Base-by-base conservation (phyloP, 768 basidiomycete genomes). In the Nidula microcarpa region DNA sequence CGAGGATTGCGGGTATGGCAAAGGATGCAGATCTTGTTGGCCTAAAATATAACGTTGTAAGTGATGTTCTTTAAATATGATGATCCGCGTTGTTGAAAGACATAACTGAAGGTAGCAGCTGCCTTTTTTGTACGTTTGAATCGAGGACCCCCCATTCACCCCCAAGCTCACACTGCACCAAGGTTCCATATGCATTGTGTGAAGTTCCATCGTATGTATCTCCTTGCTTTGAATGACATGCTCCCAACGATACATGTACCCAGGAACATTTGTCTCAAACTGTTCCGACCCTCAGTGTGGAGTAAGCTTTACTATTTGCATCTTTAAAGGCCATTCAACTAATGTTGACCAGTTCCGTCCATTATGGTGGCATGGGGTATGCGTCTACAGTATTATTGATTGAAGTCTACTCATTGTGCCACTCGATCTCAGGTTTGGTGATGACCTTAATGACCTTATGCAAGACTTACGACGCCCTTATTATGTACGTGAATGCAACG, bases 361-460 rank as follows among this genome's bases (percentile, higher is more conserved):
- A 67, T 65, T 49, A 67, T 67, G 64, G 57, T 70, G 41, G 65
- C 68, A 16, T 69, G 68, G 68, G 66, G 67, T 62, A 54, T 39
- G 47, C 14, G 14, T 13, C 23, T 18, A 11, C 48, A 34, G 13
- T 8, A 13, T 33, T 14, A 13, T 47, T 3, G 11, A 6, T 41
- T 11, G 39, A 16, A 13, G 11, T 11, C 3, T 18, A 47, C 11
- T 13, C 11, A 47, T 13, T 4, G 4, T 47, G 16, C 13, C 18
- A 6, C 13, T 14, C 4, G 18, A 23, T 14, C 23, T n/a, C 17
- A 64, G 65, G 65, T 32, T 44, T 60, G 43, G 63, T 68, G 7
- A 67, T 68, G 64, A 70, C 68, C 6, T 55, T 71, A 8, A 71
- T 69, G 65, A 63, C 62, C 49, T 61, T 71, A 16, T 66, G 64